Evolutionary conservation across 1,139 yeast species (phyloP), one percentile per base, ranked within the genome.

Genomic region (Lodderomyces margitis): DNA sequence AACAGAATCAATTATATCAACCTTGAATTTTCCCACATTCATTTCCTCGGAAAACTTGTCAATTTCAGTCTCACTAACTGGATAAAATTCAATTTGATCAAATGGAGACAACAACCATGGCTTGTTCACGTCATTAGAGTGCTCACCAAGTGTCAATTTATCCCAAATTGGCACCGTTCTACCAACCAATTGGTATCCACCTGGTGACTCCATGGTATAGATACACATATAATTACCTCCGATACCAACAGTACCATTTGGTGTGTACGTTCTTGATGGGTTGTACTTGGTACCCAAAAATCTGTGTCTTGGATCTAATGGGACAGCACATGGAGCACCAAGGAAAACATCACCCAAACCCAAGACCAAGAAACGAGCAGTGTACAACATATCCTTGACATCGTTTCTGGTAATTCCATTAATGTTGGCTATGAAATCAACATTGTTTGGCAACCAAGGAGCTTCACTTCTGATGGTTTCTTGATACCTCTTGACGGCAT

Each of bases 161-260:
- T 92, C 98, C 98, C 98, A 92, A 53, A 91, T 91, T 45, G 98
- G 98, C 51, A 92, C 82, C 4, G 98, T 92, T 61, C 98, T 80
- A 44, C 98, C 98, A 49, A 89, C 92, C 55, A 92, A 76, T 69
- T 91, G 98, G 66, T 92, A 92, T 23, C 98, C 98, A 66, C 98
- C 98, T 41, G 98, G 98, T 20, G 96, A 87, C 55, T 91, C 96
- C 91, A 91, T 89, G 36, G 98, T 89, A 66, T 92, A 92, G 54
- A 92, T 91, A 71, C 98, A 91, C 97, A 91, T 89, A 73, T 89
- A 92, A 83, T 84, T 88, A 53, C 98, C 98, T 51, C 98, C 98
- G 61, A 92, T 83, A 57, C 98, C 98, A 50, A 92, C 98, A 30
- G 94, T 86, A 53, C 98, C 98, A 58, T 88, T 87, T 34, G 97